Evolutionary conservation across 305 asterid species (phyloP).

Genomic region (Fraxinus latifolia): DNA sequence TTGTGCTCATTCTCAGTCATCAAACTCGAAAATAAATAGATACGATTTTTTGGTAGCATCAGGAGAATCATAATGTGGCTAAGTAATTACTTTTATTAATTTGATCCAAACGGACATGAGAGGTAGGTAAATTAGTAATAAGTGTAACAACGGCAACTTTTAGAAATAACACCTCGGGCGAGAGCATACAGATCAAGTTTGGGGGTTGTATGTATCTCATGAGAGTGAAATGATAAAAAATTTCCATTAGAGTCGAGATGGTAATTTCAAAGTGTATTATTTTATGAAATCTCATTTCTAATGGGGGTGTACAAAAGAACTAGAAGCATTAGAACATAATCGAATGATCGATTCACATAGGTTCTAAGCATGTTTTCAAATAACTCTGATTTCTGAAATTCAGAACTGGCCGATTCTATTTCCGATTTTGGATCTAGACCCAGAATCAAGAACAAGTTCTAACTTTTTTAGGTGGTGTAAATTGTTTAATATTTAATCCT

Average conservation of each 20-base stretch:
- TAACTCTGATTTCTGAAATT: no score
- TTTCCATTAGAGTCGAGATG: neutral
- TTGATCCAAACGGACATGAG: neutral
- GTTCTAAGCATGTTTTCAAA: neutral
- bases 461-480: neutral
- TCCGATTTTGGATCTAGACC: neutral
- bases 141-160: neutral
- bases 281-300: neutral
- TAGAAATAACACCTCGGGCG: neutral
- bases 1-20: no score
- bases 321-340: neutral
- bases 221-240: neutral
- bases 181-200: neutral
- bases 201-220: neutral
- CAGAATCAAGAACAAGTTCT: neutral
- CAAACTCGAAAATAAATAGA: neutral
- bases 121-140: neutral
- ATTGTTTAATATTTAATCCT: no score
- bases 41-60: no score
- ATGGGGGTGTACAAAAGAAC: neutral
- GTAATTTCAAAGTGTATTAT: neutral
- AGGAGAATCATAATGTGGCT: neutral
- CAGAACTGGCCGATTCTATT: neutral
- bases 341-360: neutral
- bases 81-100: neutral